Conservation (phyloP, 2,329 filamentous ascomycete species). For the Teratosphaeria nubilosa region DNA sequence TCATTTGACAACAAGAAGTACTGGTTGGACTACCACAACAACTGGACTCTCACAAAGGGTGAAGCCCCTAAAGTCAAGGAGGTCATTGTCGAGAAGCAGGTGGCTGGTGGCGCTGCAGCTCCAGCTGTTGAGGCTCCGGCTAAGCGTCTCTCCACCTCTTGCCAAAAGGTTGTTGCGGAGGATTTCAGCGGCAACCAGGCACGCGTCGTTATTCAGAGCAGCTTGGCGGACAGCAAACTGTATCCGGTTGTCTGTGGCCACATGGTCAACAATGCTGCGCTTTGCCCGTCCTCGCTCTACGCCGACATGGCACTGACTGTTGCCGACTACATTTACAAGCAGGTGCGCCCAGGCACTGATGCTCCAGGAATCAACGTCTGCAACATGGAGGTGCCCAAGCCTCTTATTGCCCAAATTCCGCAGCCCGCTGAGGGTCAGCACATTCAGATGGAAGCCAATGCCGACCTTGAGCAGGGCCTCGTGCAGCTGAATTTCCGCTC, state of each 20-base stretch:
- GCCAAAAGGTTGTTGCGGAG: slow-evolving; percentile 55
- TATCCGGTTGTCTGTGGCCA: slow-evolving; percentile 54
- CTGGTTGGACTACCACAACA: slow-evolving; percentile 61
- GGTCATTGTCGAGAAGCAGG: slow-evolving; percentile 27
- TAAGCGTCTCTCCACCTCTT: slow-evolving; percentile 51
- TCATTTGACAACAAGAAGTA: slow-evolving; percentile 62
- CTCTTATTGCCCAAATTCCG: slow-evolving; percentile 50
- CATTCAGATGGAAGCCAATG: slow-evolving; percentile 50
- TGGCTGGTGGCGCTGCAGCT: slow-evolving; percentile 23
- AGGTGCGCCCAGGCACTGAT: slow-evolving; percentile 47
- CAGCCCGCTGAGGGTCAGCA: slow-evolving; percentile 45
- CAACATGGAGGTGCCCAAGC: slow-evolving; percentile 59
- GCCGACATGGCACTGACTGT: slow-evolving; percentile 57
- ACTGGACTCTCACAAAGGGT: slow-evolving; percentile 63
- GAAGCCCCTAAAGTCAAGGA: slow-evolving; percentile 38
- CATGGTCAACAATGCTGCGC: slow-evolving; percentile 54
- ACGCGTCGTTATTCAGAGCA: slow-evolving; percentile 54
- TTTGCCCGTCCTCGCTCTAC: slow-evolving; percentile 56
- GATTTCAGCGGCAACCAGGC: slow-evolving; percentile 51
- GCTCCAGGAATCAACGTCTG: slow-evolving; percentile 54
- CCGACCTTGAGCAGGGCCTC: slow-evolving; percentile 45
- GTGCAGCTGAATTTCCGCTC: slow-evolving; percentile 48
- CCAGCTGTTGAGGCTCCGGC: slow-evolving; percentile 36
- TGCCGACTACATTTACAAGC: slow-evolving; percentile 57
- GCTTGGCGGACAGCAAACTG: slow-evolving; percentile 54